Evolutionary conservation across 306 rosid genomes (phyloP).

Genomic region (cucumber (Cucumis sativus)): DNA sequence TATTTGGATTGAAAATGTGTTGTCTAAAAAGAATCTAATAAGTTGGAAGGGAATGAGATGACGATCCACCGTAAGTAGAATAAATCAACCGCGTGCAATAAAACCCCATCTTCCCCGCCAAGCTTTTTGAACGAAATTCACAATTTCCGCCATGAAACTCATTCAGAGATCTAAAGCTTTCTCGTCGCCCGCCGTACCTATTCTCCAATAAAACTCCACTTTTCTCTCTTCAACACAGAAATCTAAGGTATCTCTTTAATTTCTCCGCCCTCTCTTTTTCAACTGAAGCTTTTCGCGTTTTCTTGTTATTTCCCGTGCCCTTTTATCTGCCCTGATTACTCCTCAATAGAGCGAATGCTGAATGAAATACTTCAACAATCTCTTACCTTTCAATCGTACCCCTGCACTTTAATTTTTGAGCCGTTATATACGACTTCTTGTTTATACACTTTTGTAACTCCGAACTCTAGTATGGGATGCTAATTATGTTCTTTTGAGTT

Average conservation of each 20-base stretch:
- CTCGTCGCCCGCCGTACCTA: background rate
- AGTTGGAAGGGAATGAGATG: too few relatives aligned
- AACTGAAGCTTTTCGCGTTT: background rate
- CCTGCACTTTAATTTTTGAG: background rate
- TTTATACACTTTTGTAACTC: background rate
- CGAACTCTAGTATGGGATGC: background rate
- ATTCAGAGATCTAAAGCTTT: background rate
- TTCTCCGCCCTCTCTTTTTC: background rate
- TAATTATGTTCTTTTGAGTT: background rate
- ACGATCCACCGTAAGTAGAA: background rate
- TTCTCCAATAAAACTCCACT: background rate
- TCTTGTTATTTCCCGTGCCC: background rate
- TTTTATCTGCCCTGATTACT: background rate
- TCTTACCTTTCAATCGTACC: background rate
- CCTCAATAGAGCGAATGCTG: background rate
- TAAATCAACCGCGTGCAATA: background rate
- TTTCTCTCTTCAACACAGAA: background rate
- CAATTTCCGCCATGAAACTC: background rate
- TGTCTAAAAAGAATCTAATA: too few relatives aligned
- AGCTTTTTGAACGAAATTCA: slow-evolving; percentile 3
- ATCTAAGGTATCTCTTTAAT: background rate
- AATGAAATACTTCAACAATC: background rate
- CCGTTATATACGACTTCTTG: background rate
- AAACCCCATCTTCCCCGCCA: slow-evolving; percentile 15
- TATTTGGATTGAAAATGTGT: too few relatives aligned